A percentile compares a stretch with the other conserved stretches of the same genome.
phyloP scores from a whole-genome alignment of 345 rosid species.

The Eucalyptus dawsonii region DNA sequence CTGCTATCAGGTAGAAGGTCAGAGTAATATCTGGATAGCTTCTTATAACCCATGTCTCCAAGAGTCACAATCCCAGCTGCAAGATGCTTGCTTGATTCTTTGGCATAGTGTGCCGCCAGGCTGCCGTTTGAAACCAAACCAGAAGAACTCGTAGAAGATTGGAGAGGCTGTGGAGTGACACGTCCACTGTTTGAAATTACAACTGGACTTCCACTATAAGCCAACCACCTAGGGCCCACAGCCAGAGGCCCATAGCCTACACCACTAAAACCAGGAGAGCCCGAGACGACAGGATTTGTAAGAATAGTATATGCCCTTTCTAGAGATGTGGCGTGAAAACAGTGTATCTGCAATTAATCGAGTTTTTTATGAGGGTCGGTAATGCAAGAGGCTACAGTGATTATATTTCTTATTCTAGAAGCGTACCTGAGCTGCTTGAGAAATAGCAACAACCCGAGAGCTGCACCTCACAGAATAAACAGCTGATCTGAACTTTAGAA shows the following conservation, averaged over 20 bases:
- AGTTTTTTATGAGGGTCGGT: neutral
- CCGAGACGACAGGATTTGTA: conserved; percentile 45
- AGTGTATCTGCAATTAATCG: conserved; percentile 59
- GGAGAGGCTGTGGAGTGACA: conserved; percentile 54
- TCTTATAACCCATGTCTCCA: conserved; percentile 81
- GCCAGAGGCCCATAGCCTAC: conserved; percentile 92
- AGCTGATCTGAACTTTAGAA: conserved; percentile 61
- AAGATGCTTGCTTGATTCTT: conserved; percentile 83
- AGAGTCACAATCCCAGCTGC: conserved; percentile 76
- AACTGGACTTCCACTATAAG: conserved; percentile 77
- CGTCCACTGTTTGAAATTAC: conserved; percentile 29
- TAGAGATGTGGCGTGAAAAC: conserved; percentile 58
- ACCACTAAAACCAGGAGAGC: conserved; percentile 41
- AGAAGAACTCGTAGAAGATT: conserved; percentile 37
- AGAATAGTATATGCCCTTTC: conserved; percentile 47
- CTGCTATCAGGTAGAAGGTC: conserved; percentile 69
- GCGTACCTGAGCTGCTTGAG: conserved; percentile 67
- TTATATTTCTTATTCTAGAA: neutral
- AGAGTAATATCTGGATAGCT: conserved; percentile 54
- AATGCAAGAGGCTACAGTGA: neutral
- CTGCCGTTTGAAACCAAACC: conserved; percentile 39
- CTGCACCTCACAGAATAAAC: conserved; percentile 84
- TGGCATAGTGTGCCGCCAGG: conserved; percentile 67
- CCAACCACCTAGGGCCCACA: conserved; percentile 93
- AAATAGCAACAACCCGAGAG: conserved; percentile 79